These are phyloP conservation scores for Cutaneotrichosporon cutaneum DNA, from an alignment of 1,284 basidiomycete genomes.

Conservation along the genomic window DNA sequence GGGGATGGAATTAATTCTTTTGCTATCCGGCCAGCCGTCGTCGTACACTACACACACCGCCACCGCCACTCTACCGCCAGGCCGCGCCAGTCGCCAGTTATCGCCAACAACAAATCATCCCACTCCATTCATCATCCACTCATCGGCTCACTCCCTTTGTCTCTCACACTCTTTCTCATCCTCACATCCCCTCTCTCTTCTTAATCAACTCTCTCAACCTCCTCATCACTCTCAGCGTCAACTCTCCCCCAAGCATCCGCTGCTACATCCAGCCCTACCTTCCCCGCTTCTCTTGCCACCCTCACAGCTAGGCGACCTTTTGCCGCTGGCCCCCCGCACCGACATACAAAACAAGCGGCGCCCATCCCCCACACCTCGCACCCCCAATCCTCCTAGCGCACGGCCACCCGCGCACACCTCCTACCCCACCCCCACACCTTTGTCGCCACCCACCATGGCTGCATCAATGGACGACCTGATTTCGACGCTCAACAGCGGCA, in stretches of 20 bases:
- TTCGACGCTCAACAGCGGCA: conserved; percentile 40
- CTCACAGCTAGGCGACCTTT: not conserved
- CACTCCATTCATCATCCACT: not conserved
- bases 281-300: not conserved
- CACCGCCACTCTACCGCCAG: too few relatives aligned
- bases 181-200: not conserved
- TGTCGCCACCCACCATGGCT: not conserved
- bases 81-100: too few relatives aligned
- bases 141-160: not conserved
- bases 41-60: too few relatives aligned
- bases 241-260: too few relatives aligned
- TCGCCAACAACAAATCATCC: not conserved
- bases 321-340: not conserved
- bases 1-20: too few relatives aligned
- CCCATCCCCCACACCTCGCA: not conserved
- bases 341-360: not conserved
- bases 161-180: not conserved
- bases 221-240: not conserved
- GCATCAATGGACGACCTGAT: conserved; percentile 48
- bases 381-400: not conserved
- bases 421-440: not conserved
- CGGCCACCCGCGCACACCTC: not conserved
- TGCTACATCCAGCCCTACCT: not conserved
- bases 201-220: not conserved
- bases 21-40: too few relatives aligned